phyloP scores from a whole-genome alignment of 768 basidiomycete species.

The Boletus subcaerulescens region DNA sequence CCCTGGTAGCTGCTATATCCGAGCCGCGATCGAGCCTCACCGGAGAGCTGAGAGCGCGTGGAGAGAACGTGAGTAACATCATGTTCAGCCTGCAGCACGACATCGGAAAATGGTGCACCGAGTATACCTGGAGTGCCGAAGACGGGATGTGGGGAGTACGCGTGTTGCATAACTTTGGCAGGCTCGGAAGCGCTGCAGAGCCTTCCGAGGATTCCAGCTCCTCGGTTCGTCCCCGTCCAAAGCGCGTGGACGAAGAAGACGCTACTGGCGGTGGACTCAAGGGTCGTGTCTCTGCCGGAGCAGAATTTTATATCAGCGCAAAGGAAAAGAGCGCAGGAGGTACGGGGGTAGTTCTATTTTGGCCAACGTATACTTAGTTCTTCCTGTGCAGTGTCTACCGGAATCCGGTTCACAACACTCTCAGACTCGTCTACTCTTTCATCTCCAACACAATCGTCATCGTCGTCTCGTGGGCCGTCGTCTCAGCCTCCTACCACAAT shows the following conservation, averaged over 20 bases:
- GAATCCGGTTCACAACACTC: slow-evolving; percentile 89
- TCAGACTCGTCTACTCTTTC: slow-evolving; percentile 75
- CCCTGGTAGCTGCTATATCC: slow-evolving; percentile 82
- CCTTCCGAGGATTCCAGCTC: slow-evolving; percentile 33
- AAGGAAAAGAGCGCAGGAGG: slow-evolving; percentile 92
- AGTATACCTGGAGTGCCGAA: slow-evolving; percentile 92
- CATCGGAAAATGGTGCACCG: slow-evolving; percentile 87
- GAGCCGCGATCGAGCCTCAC: slow-evolving; percentile 58
- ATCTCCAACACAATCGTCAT: slow-evolving; percentile 47
- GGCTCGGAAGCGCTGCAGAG: slow-evolving; percentile 43
- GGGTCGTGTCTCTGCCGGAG: slow-evolving; percentile 88
- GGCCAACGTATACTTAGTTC: slow-evolving; percentile 1
- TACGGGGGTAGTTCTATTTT: slow-evolving; percentile 27
- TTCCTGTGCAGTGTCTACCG: slow-evolving; percentile 71
- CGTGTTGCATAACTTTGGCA: slow-evolving; percentile 90
- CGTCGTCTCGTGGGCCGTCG: slow-evolving; percentile 31
- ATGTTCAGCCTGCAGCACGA: slow-evolving; percentile 91
- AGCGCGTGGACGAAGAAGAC: slow-evolving; percentile 94
- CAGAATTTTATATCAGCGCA: slow-evolving; percentile 90
- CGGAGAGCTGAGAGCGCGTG: slow-evolving; percentile 38
- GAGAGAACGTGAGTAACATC: slow-evolving; percentile 58
- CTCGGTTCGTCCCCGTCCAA: slow-evolving; percentile 40
- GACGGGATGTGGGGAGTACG: slow-evolving; percentile 92
- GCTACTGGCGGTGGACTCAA: slow-evolving; percentile 87
- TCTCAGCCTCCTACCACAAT: slow-evolving; percentile 91